Evolutionary conservation across 208 protist species (phyloP), one percentile per base, ranked within the genome.

Genomic region (Crithidia fasciculata): DNA sequence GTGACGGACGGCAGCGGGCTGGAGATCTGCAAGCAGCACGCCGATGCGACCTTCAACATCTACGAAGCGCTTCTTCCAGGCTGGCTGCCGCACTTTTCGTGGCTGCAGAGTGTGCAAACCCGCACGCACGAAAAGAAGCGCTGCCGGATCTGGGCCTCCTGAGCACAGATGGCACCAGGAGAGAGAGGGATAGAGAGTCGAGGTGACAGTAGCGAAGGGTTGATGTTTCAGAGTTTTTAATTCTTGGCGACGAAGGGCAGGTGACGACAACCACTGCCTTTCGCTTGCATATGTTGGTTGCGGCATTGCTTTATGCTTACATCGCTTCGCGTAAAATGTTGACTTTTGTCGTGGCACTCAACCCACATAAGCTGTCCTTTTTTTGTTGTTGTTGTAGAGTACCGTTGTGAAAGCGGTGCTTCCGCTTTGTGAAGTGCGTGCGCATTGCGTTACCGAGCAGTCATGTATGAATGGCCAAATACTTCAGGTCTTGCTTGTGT

Each of bases 31-130:
- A 80, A 78, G 41, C 40, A n/a, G 2, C 50, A 76, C 8, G 66
- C 76, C 15, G 52, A 80, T 61, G 53, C 68, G 18, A 72, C 81
- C 15, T 79, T 77, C 49, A 63, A 75, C 41, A 50, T 84, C 18
- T 87, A 87, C 62, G 72, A 88, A 37, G 37, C 52, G 18, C 59
- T 88, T 4, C 2, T 73, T 10, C 84, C 84, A 0, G 84, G 81
- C 2, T 83, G 71, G 74, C 57, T 89, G 50, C 84, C 84, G 13
- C 73, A 78, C 39, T 58, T 60, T 37, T 78, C 74, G 18, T 87
- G 83, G 83, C 56, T 86, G 40, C 53, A 76, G 49, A 69, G 62
- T 44, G 72, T 66, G 18, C 72, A 44, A 16, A 74, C 68, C n/a
- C 65, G 61, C 45, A 45, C 12, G 3, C 56, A 44, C 37, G 15